Evolutionary conservation across 106 monocot genomes (phyloP), one percentile per base, ranked within the genome.

Genomic region (Dactylorhiza incarnata): DNA sequence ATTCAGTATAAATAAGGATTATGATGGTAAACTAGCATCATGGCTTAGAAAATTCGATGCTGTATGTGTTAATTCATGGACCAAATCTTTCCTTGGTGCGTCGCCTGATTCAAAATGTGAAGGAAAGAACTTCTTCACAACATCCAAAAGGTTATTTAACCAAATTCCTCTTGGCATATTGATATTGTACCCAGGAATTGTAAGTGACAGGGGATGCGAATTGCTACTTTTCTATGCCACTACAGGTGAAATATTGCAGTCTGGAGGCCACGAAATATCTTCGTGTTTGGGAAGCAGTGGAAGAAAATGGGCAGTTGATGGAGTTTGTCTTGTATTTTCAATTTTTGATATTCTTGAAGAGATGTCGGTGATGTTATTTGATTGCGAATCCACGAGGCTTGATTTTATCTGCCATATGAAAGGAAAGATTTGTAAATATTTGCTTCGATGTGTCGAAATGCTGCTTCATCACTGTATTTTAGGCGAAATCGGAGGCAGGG

Each of bases 161-260:
- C 84, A 77, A 74, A 80, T 96, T 58, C 81, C 84, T 77, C 74
- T 96, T 68, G 95, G 93, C 25, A 85, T 96, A 61, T 72, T 94
- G 51, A 45, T 86, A 46, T 50, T 62, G 7, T 51, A n/a, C 47
- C 58, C 84, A 0, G 59, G 23, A 62, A 56, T 46, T 66, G 19
- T 90, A 29, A 77, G 81, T 75, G 83, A 86, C 49, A 63, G 70
- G 68, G 83, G 46, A 20, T 88, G 75, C 59, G 81, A 87, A 29
- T 44, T 96, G 52, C 74, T 96, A 25, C 84, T 96, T 49, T 85
- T 87, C 61, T 96, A 88, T 83, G 82, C 85, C 73, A 83, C 77
- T 67, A 91, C 88, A 0, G 88, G 95, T 48, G 82, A 86, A 78
- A 79, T 84, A 62, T 52, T 81, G 69, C 75, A 75, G 45, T 7